Evolutionary conservation across 164 flowering plant genomes (phyloP), one percentile per base, ranked within the genome.

Genomic region (Magnolia kwangsiensis): DNA sequence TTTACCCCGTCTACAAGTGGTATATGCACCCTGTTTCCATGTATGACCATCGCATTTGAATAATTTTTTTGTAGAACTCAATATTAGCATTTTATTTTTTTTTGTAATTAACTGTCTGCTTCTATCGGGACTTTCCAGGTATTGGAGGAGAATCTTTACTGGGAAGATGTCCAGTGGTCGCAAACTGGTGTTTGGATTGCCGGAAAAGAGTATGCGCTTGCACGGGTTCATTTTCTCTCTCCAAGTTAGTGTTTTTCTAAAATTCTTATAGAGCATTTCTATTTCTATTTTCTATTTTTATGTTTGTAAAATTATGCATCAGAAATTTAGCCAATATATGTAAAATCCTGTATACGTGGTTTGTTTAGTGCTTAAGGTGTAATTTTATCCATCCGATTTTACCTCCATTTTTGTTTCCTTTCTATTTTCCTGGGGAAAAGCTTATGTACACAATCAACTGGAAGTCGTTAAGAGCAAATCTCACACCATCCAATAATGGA

Each of bases 111-210:
- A 13, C 18, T 71, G 31, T 51, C 3, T 20, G 7, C 49, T 61
- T 59, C 50, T 27, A 16, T 9, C 29, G 74, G 29, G 59, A 20
- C 11, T 21, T 23, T 31, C 51, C 88, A 95, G 99, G 94, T 92
- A 29, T 61, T 95, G 82, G 97, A 90, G 84, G 97, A 93, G 64
- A 91, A 89, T 78, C 81, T 95, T 31, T 96, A 93, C 59, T 95
- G 99, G 99, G 99, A 95, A 69, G 95, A 93, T 72, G 89, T 95
- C 72, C 89, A 87, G 72, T 95, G 99, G 98, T 92, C 98, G 19
- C 95, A 92, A 77, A 95, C 92, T 58, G 99, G 99, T 59, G 96
- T 89, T 18, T 90, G 90, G 91, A 86, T 95, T 61, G 91, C 90
- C 8, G 95, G 95, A 59, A 93, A 89, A 76, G 97, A 91, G 68